These are phyloP conservation scores for Monosporascus sp. DNA, from an alignment of 2,329 filamentous ascomycete genomes.

Conservation along the genomic window DNA sequence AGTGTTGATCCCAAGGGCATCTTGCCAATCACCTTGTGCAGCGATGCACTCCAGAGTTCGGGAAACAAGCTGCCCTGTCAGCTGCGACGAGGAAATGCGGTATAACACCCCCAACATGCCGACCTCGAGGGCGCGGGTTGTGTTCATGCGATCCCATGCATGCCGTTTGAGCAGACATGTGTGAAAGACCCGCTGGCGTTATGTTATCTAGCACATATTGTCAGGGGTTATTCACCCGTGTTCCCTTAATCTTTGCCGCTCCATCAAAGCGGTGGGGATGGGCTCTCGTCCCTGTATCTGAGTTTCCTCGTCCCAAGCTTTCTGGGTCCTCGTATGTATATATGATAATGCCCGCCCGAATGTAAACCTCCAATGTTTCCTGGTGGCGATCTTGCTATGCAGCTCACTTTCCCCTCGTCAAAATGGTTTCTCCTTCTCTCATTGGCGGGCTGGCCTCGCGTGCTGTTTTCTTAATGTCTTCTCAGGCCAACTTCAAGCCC, in stretches of 20 bases:
- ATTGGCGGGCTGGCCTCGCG: slow-evolving; percentile 23
- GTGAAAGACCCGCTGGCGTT: background rate
- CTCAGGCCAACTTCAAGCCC: slow-evolving; percentile 15
- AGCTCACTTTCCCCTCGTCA: background rate
- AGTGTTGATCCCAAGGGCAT: background rate
- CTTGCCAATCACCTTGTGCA: background rate
- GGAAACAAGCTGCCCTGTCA: background rate
- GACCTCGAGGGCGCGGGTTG: too few species aligned
- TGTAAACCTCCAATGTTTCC: background rate
- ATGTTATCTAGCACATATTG: background rate
- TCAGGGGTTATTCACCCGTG: background rate
- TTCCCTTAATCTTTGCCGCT: background rate
- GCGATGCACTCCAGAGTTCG: background rate
- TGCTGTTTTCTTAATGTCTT: slow-evolving; percentile 26
- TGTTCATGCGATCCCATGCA: background rate
- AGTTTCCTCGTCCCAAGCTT: background rate
- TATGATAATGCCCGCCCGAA: background rate
- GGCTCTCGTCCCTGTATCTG: background rate
- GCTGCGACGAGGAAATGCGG: too few species aligned
- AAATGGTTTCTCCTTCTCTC: slow-evolving; percentile 25
- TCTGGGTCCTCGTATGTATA: background rate
- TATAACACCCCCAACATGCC: too few species aligned
- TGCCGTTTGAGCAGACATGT: background rate
- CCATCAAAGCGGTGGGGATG: background rate
- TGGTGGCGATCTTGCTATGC: background rate